Base-by-base conservation (phyloP, 345 rosid genomes). In the Draba incana region DNA sequence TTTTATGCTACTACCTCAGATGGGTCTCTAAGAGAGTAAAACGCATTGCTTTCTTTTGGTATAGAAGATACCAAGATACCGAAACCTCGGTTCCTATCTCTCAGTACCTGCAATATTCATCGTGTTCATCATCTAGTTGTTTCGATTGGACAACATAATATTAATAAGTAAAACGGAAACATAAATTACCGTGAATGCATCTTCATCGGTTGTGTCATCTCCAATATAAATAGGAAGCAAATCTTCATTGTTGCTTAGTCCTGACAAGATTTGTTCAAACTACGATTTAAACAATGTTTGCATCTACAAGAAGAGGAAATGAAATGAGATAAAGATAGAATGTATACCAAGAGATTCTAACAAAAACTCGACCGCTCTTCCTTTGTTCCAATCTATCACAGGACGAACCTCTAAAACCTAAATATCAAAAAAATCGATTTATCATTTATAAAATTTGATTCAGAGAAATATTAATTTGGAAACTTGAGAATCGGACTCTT, bases 341-440 rank as follows among this genome's bases (percentile, higher is more conserved):
- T 86, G 82, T 42, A 56, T 85, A 92, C 96, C 97, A 6, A 91
- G 92, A 68, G 96, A 86, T 58, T 91, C 95, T 10, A 94, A 87
- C 60, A 94, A 77, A 79, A 94, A 94, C 66, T 90, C 88, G 16
- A 91, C 96, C 16, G 96, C 99, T 82, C 86, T 87, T 57, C 99
- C 99, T 79, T 91, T 94, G 60, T 91, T 83, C 99, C 99, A 91
- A 59, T 91, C 87, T 58, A 94, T 89, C 75, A 72, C 82, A 55
- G 97, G 99, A 78, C 99, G 97, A 80, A 94, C 76, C 80, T 91
- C 99, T 80, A 94, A 89, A 80, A 94, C 99, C 98, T 92, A 23
- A 61, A 33, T 41, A 42, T 41, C 37, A 68, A 61, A 23, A 50
- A 39, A 50, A 15, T 4, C 3, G 3, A n/a, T 12, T 24, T 24